Percentiles rank a stretch among this genome's conserved stretches.
Evolutionary conservation across 2,329 filamentous ascomycete species (phyloP).

Genomic region (Thelonectria blattea): DNA sequence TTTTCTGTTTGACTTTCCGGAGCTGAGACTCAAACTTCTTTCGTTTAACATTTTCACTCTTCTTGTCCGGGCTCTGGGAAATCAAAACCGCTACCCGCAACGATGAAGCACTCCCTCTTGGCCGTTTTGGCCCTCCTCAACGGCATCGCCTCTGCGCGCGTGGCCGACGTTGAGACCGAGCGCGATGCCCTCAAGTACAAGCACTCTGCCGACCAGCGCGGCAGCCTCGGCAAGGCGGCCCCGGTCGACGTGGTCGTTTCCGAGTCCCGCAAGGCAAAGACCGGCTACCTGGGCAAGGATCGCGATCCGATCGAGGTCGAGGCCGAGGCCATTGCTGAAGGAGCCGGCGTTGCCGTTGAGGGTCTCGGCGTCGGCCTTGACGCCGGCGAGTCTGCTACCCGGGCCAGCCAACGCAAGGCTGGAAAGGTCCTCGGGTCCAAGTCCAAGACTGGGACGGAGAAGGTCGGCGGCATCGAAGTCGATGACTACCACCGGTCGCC

Average conservation of each 20-base stretch:
- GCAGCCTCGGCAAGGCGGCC: neutral
- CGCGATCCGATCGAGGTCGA: no score
- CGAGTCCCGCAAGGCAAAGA: no score
- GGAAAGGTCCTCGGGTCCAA: no score
- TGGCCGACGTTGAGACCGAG: conserved; percentile 12
- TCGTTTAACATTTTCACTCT: conserved; percentile 6
- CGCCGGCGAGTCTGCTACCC: no score
- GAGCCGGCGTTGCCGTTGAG: no score
- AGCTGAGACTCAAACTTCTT: conserved; percentile 9
- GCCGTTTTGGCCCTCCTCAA: conserved; percentile 33
- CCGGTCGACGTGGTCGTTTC: no score
- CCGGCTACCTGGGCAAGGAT: no score
- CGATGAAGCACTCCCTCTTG: conserved; percentile 35
- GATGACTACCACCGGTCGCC: neutral
- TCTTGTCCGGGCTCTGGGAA: conserved; percentile 23
- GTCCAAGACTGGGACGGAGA: no score
- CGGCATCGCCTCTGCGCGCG: conserved; percentile 31
- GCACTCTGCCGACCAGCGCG: neutral
- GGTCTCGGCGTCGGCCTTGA: no score
- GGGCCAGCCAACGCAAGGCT: no score
- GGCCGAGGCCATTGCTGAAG: no score
- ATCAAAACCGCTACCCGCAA: conserved; percentile 2
- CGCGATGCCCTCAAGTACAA: conserved; percentile 9
- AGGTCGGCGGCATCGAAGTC: no score
- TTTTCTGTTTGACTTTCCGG: neutral